These are phyloP conservation scores for Castanea sativa DNA, from an alignment of 306 rosid genomes.

Conservation along the genomic window DNA sequence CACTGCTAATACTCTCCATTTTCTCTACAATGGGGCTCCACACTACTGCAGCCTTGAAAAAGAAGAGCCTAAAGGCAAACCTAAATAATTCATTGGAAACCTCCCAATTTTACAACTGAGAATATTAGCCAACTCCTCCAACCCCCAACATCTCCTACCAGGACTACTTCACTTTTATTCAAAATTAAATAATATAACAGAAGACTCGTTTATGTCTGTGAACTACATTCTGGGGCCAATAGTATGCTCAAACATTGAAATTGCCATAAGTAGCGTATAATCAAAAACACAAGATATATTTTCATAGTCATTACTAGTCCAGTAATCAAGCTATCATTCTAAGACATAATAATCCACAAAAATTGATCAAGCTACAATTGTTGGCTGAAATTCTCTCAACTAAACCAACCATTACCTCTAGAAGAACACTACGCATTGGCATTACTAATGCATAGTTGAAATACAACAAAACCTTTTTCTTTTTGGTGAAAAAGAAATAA, in stretches of 20 bases:
- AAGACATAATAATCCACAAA: background rate
- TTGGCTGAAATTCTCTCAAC: background rate
- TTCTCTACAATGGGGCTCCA: too few species aligned
- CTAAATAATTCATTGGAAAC: too few species aligned
- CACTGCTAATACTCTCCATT: too few species aligned
- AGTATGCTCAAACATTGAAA: background rate
- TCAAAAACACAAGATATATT: background rate
- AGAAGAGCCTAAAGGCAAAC: too few species aligned
- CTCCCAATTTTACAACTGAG: too few species aligned
- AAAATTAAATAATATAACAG: background rate
- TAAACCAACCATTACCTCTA: background rate
- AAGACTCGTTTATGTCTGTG: background rate
- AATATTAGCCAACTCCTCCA: too few species aligned
- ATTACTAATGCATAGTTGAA: background rate
- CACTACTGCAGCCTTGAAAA: too few species aligned
- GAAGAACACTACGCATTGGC: background rate
- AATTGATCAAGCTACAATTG: background rate
- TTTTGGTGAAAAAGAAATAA: too few species aligned
- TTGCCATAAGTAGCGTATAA: background rate
- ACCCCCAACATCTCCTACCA: too few species aligned
- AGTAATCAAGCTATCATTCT: background rate
- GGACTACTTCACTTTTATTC: background rate
- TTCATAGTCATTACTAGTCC: background rate
- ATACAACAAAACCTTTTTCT: background rate
- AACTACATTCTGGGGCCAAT: background rate